A percentile compares a stretch with the other conserved stretches of the same genome.
phyloP scores from a whole-genome alignment of 2,329 filamentous ascomycete genomes.

The Trichoderma sp. region DNA sequence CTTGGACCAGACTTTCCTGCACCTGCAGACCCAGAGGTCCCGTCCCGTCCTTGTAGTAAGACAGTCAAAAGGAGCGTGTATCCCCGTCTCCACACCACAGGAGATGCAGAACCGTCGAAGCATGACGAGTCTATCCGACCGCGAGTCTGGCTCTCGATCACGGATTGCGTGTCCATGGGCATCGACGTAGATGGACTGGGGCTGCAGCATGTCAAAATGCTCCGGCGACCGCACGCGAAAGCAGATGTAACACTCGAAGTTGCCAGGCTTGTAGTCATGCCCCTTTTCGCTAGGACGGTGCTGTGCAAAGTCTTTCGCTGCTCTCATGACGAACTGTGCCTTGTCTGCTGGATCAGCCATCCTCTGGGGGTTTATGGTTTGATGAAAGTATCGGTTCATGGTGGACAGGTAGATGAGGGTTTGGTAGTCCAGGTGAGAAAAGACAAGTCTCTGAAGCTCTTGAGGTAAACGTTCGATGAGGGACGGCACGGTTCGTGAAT shows the following conservation, averaged over 20 bases:
- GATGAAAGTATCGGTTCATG: constrained; percentile 36
- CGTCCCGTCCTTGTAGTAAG: constrained; percentile 38
- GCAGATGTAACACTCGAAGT: constrained; percentile 43
- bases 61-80: constrained; percentile 38
- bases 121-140: constrained; percentile 30
- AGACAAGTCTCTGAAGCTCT: constrained; percentile 35
- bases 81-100: constrained; percentile 38
- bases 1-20: constrained; percentile 38
- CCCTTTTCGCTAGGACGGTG: constrained; percentile 39
- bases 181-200: constrained; percentile 35
- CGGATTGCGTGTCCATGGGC: constrained; percentile 30
- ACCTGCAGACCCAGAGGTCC: constrained; percentile 41
- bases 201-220: constrained; percentile 39
- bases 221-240: constrained; percentile 40
- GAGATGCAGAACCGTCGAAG: constrained; percentile 43
- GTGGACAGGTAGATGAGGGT: constrained; percentile 41
- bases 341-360: constrained; percentile 38
- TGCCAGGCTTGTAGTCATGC: constrained; percentile 38
- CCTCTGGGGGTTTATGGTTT: constrained; percentile 32
- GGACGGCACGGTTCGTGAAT: constrained; percentile 25
- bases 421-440: constrained; percentile 39
- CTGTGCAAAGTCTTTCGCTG: constrained; percentile 40
- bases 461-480: constrained; percentile 35
- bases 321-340: constrained; percentile 41
- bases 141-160: constrained; percentile 29